Conservation (phyloP, 2,329 filamentous ascomycete genomes). For the Xylariomycetidae sp. region DNA sequence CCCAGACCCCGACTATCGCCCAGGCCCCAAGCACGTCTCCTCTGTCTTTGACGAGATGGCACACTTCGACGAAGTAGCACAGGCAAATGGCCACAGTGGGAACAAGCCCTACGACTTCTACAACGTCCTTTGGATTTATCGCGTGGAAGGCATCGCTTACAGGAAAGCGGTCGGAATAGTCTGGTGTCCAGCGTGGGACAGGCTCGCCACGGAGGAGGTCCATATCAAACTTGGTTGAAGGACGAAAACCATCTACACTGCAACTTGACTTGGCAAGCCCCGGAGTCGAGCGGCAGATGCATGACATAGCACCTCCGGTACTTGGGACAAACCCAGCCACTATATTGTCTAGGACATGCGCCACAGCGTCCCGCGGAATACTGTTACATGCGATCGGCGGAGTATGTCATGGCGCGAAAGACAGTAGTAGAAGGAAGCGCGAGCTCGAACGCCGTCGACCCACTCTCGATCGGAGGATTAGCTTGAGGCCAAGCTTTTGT, state of each 20-base stretch:
- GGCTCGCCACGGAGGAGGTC: not conserved
- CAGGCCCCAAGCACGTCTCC: too few relatives aligned
- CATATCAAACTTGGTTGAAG: slow-evolving; percentile 1
- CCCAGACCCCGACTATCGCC: too few relatives aligned
- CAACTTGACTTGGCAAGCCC: not conserved
- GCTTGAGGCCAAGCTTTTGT: too few relatives aligned
- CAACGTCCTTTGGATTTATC: slow-evolving; percentile 4
- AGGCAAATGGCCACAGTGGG: not conserved
- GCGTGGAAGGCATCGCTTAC: slow-evolving; percentile 3
- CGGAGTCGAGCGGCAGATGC: not conserved
- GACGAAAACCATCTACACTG: not conserved
- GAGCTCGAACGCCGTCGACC: not conserved
- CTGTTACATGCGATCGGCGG: too few relatives aligned
- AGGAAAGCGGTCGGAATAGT: slow-evolving; percentile 4
- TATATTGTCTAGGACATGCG: not conserved
- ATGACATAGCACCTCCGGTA: not conserved
- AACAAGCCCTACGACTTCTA: slow-evolving; percentile 2
- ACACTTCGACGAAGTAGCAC: not conserved
- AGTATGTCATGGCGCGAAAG: not conserved
- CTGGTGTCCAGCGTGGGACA: slow-evolving; percentile 3
- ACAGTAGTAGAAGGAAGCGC: not conserved
- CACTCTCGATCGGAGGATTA: too few relatives aligned
- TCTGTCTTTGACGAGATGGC: not conserved
- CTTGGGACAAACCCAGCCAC: not conserved
- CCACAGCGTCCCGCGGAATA: not conserved